Conservation (phyloP, 2,329 filamentous ascomycete genomes). For the Aureobasidium melanogenum region DNA sequence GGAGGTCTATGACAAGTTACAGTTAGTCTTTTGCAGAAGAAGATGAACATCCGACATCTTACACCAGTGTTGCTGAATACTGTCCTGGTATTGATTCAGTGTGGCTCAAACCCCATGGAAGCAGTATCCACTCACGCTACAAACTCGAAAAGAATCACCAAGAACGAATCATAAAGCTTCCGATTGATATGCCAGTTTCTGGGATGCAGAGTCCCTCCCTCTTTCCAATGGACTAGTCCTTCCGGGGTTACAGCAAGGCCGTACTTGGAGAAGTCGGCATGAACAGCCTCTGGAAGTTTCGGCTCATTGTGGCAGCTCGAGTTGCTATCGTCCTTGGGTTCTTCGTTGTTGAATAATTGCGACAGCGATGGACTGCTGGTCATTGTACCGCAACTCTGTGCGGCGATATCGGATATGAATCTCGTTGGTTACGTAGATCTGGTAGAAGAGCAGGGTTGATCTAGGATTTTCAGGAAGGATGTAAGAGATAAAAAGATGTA, state of each 20-base stretch:
- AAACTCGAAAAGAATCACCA: background rate
- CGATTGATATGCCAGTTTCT: background rate
- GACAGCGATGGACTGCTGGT: background rate
- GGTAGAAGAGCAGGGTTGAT: background rate
- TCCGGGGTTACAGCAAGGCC: background rate
- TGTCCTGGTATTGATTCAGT: background rate
- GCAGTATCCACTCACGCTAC: background rate
- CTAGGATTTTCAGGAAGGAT: background rate
- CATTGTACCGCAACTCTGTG: background rate
- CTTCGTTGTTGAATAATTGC: background rate
- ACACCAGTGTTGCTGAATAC: background rate
- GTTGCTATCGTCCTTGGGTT: background rate
- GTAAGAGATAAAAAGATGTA: background rate
- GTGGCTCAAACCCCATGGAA: background rate
- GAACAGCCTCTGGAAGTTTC: background rate
- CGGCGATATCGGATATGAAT: background rate
- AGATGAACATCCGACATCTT: background rate
- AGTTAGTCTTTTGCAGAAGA: background rate
- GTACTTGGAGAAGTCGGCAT: background rate
- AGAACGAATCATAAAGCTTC: background rate
- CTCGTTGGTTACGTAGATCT: background rate
- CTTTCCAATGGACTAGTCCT: background rate
- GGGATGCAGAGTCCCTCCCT: background rate
- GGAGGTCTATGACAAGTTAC: background rate
- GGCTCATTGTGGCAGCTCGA: background rate